These are phyloP conservation scores for Apiotrichum montevideense DNA, from an alignment of 1,284 basidiomycete genomes.

Conservation along the genomic window DNA sequence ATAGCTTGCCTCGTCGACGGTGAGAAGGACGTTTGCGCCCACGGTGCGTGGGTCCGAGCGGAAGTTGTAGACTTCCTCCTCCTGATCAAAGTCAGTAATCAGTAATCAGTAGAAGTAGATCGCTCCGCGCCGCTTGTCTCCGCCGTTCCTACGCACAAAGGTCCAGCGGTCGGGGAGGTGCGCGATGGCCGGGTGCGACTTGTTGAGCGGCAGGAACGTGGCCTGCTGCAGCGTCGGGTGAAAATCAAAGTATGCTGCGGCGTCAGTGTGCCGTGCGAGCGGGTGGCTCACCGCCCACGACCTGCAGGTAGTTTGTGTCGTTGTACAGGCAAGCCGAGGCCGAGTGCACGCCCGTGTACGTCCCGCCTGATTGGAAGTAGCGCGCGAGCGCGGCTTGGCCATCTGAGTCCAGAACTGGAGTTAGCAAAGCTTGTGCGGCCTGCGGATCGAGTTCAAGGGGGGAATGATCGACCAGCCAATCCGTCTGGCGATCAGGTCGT, in stretches of 20 bases:
- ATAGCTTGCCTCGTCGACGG: conserved; percentile 64
- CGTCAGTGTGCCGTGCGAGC: conserved; percentile 67
- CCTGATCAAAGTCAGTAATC: conserved; percentile 14
- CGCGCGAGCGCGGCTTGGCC: conserved; percentile 59
- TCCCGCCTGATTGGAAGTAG: conserved; percentile 55
- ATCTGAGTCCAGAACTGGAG: conserved; percentile 57
- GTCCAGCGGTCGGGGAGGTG: conserved; percentile 61
- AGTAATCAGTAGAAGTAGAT: background rate
- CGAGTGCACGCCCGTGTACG: conserved; percentile 48
- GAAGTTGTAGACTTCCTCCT: conserved; percentile 61
- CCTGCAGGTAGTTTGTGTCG: conserved; percentile 57
- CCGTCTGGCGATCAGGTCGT: no score
- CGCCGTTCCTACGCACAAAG: conserved; percentile 32
- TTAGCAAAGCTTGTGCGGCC: conserved; percentile 47
- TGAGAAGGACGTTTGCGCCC: conserved; percentile 61
- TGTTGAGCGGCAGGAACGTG: conserved; percentile 60
- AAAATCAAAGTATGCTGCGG: conserved; percentile 58
- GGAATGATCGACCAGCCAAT: no score
- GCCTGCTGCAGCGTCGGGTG: conserved; percentile 59
- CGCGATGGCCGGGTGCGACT: conserved; percentile 60
- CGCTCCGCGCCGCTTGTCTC: background rate
- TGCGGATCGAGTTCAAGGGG: conserved; percentile 53
- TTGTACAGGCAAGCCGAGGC: conserved; percentile 63
- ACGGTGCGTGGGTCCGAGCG: conserved; percentile 63
- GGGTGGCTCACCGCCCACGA: conserved; percentile 49